Conservation (phyloP, 2,329 filamentous ascomycete species). For the Trichoderma harzianum region DNA sequence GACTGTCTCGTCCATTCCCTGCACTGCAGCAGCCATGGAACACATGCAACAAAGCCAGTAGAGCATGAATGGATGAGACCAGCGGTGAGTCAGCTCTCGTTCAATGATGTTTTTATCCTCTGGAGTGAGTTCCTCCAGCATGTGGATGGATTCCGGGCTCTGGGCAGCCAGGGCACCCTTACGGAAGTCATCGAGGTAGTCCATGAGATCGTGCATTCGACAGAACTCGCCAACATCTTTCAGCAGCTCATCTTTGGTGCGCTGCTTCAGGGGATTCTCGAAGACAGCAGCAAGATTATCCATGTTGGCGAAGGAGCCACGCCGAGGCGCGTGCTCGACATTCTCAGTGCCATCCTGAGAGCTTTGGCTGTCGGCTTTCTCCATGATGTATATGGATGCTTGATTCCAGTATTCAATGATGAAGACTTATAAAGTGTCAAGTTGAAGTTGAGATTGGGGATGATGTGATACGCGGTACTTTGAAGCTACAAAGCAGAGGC, state of each 20-base stretch:
- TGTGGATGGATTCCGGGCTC: slow-evolving; percentile 27
- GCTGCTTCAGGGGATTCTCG: slow-evolving; percentile 20
- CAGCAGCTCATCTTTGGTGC: slow-evolving; percentile 18
- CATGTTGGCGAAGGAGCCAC: slow-evolving; percentile 16
- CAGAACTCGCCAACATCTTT: slow-evolving; percentile 19
- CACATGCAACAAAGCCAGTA: slow-evolving; percentile 49
- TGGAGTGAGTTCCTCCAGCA: slow-evolving; percentile 28
- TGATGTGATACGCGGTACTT: neutral
- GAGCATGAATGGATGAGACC: slow-evolving; percentile 47
- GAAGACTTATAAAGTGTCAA: neutral
- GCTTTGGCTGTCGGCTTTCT: neutral
- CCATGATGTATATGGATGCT: neutral
- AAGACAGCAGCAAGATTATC: slow-evolving; percentile 19
- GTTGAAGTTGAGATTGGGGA: neutral
- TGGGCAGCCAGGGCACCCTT: slow-evolving; percentile 38
- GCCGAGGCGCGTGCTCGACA: slow-evolving; percentile 15
- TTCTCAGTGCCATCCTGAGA: slow-evolving; percentile 15
- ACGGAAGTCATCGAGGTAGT: slow-evolving; percentile 44
- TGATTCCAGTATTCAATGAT: neutral
- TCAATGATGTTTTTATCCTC: slow-evolving; percentile 35
- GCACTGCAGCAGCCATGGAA: slow-evolving; percentile 54
- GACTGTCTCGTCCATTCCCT: slow-evolving; percentile 64
- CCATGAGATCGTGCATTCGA: slow-evolving; percentile 39
- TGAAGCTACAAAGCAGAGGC: neutral
- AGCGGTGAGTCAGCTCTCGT: slow-evolving; percentile 56